These are phyloP conservation scores for Tranzscheliella williamsii DNA, from an alignment of 1,284 basidiomycete species.

Conservation along the genomic window DNA sequence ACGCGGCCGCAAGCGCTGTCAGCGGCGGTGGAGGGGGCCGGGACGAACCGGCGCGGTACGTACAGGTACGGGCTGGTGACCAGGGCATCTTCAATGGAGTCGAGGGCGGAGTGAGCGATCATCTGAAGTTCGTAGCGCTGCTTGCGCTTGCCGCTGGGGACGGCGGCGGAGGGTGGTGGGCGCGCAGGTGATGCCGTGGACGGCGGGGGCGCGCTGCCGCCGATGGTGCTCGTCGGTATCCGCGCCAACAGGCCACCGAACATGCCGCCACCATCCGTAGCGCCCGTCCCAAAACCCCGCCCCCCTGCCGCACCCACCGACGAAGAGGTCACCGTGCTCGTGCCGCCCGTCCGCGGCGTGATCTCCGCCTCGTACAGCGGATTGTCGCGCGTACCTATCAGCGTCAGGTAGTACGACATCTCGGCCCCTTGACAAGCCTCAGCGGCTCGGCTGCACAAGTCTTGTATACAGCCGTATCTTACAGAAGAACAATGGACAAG, in stretches of 20 bases:
- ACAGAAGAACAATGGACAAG: too few relatives aligned
- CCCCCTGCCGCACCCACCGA: too few relatives aligned
- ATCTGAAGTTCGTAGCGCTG: slow-evolving; percentile 54
- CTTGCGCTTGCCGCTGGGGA: slow-evolving; percentile 3
- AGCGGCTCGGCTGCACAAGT: too few relatives aligned
- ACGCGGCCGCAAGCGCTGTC: too few relatives aligned
- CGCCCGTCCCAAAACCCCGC: too few relatives aligned
- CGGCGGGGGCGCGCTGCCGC: not conserved
- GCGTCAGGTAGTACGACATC: slow-evolving; percentile 55
- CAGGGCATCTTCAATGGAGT: slow-evolving; percentile 53
- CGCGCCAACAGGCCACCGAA: not conserved
- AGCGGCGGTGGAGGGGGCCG: too few relatives aligned
- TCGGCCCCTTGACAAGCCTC: too few relatives aligned
- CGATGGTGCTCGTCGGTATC: not conserved
- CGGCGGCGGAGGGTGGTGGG: not conserved
- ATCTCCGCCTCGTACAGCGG: slow-evolving; percentile 58
- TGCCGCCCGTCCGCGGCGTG: slow-evolving; percentile 44
- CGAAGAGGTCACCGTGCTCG: too few relatives aligned
- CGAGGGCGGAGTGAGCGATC: slow-evolving; percentile 57
- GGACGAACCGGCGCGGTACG: slow-evolving; percentile 3
- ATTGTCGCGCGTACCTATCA: slow-evolving; percentile 57
- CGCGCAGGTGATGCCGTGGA: not conserved
- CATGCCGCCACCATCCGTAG: too few relatives aligned
- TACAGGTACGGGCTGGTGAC: slow-evolving; percentile 44
- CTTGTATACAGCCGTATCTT: too few relatives aligned